Base-by-base conservation (phyloP, 139 green algal genomes). In the Asterochloris erici region DNA sequence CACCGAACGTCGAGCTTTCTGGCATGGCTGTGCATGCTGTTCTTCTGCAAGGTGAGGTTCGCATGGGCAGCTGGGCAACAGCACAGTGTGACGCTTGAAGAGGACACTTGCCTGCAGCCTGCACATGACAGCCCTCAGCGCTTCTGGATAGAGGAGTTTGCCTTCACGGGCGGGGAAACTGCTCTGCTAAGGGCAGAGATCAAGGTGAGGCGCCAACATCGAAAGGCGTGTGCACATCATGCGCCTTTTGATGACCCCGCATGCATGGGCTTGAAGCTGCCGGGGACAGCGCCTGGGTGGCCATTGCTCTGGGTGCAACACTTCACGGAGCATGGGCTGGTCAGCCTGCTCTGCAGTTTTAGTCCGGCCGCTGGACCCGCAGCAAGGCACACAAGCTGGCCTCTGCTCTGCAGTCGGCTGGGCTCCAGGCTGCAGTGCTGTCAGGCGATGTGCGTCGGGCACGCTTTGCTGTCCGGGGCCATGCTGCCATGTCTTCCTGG, bases 61-160 rank as follows among this genome's bases (percentile, higher is more conserved):
- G 6, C 38, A 54, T 54, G 38, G 38, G 38, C 38, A 54, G 38
- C 38, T 54, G 38, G 38, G 38, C 38, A 54, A 54, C 38, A 54
- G 38, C 38, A 54, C 38, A 54, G 6, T 54, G 38, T 54, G 38
- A 6, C 38, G 38, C 38, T 54, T 54, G 38, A 54, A 54, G 38
- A 54, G 38, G 38, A 54, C 38, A 54, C 38, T 6, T 76, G 79
- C 21, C 17, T 24, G 10, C 80, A 73, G 17, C 60, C 0, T 19
- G 74, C 27, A 21, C 66, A 9, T 54, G 38, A 54, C 6, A 54
- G 38, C 38, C 83, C 84, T 6, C 70, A 85, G 47, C 84, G 87
- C 16, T 85, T 93, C 60, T 93, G 84, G 83, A 82, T 93, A 1
- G 89, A 93, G 47, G 84, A 91, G 68, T 89, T 83, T 68, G 87